Evolutionary conservation across 169 alveolate genomes (phyloP).

Genomic region (Plasmodium knowlesi): DNA sequence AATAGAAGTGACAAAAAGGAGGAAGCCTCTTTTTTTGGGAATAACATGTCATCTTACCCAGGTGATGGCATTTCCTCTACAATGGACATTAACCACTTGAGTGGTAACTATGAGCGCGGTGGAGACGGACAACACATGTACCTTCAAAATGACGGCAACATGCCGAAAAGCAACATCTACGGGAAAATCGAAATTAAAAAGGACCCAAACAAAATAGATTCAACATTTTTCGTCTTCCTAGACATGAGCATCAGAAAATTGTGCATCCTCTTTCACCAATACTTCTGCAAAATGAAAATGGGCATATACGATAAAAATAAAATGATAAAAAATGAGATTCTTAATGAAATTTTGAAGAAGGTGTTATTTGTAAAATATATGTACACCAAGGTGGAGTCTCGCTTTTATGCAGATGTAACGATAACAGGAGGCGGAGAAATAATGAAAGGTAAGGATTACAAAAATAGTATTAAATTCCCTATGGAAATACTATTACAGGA

Average conservation of each 20-base stretch:
- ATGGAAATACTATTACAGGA: slow-evolving; percentile 42
- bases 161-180: not conserved
- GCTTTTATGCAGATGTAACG: slow-evolving; percentile 14
- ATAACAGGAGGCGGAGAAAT: slow-evolving; percentile 16
- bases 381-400: slow-evolving; percentile 57
- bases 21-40: not conserved
- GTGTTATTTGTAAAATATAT: slow-evolving; percentile 39
- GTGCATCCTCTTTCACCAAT: slow-evolving; percentile 53
- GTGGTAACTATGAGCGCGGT: not conserved
- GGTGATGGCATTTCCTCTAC: not conserved
- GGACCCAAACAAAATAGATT: slow-evolving; percentile 16
- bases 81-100: not conserved
- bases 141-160: not conserved
- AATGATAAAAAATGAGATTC: slow-evolving; percentile 34
- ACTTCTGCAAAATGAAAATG: slow-evolving; percentile 57
- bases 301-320: slow-evolving; percentile 48
- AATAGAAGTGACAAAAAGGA: not conserved
- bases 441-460: slow-evolving; percentile 20
- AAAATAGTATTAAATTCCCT: slow-evolving; percentile 62
- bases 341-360: slow-evolving; percentile 63
- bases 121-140: not conserved
- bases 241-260: slow-evolving; percentile 71
- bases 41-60: not conserved
- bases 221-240: slow-evolving; percentile 45
- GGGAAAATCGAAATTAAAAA: not conserved